These are phyloP conservation scores for Powellomyces hirtus DNA, from an alignment of 192 early-diverging fungal genomes.

Conservation along the genomic window DNA sequence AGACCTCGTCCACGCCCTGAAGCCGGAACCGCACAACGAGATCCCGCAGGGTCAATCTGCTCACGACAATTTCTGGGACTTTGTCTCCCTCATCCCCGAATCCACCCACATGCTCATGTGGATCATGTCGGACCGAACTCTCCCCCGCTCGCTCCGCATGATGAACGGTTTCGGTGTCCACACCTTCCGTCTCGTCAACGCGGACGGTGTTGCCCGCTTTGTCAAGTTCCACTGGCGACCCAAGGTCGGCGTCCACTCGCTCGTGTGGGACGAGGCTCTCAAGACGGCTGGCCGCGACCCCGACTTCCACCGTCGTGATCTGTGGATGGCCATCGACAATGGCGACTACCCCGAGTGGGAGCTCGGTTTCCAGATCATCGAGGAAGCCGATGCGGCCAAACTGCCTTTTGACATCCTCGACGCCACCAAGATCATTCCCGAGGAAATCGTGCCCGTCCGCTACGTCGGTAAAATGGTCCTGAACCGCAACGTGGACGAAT, in stretches of 20 bases:
- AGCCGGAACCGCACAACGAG: constrained; percentile 78
- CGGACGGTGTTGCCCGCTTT: constrained; percentile 62
- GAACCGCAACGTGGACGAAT: constrained; percentile 81
- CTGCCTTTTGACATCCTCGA: constrained; percentile 78
- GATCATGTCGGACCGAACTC: constrained; percentile 81
- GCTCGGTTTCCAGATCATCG: constrained; percentile 68
- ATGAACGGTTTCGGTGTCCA: constrained; percentile 84
- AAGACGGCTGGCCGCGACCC: constrained; percentile 61
- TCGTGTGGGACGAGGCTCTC: constrained; percentile 60
- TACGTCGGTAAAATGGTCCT: constrained; percentile 75
- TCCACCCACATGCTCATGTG: constrained; percentile 77
- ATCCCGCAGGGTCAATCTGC: constrained; percentile 51
- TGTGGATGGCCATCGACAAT: constrained; percentile 69
- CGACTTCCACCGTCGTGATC: constrained; percentile 72
- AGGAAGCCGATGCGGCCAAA: constrained; percentile 66
- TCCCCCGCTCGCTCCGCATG: constrained; percentile 74
- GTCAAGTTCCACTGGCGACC: constrained; percentile 89
- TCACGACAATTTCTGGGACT: constrained; percentile 28
- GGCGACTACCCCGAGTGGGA: constrained; percentile 72
- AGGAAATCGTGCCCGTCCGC: constrained; percentile 74
- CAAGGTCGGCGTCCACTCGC: constrained; percentile 75
- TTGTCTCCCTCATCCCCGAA: constrained; percentile 53
- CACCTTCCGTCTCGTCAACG: constrained; percentile 70
- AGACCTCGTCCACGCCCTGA: constrained; percentile 81
- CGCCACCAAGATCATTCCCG: constrained; percentile 80